Base-by-base conservation (phyloP, 768 basidiomycete genomes). In the Suillus paluster region DNA sequence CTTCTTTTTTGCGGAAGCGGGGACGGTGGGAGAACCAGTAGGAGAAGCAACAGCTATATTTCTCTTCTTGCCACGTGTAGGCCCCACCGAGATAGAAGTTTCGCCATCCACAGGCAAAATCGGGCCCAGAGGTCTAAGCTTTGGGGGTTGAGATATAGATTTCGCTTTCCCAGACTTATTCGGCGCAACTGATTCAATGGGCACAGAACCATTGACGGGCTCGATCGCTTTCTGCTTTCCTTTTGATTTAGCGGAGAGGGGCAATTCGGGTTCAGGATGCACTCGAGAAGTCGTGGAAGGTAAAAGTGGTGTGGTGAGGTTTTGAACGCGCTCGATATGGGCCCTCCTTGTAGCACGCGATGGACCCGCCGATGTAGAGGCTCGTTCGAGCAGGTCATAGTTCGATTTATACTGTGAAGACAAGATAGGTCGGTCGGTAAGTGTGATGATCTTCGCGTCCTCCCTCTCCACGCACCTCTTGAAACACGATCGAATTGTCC, bases 401-500 rank as follows among this genome's bases (percentile, higher is more conserved):
- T 80, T 76, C 9, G 83, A 67, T 73, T 90, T 88, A 69, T 83
- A 91, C 87, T 90, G 62, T 11, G 60, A 21, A 64, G 38, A 58
- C 59, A 14, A 54, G 49, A 54, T 61, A n/a, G 56, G 52, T 60
- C 45, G 14, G 5, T 57, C 30, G 59, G 56, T 25, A 60, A 67
- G 53, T 27, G 33, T 42, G 61, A 41, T n/a, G 12, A n/a, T 59
- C 19, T 23, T 7, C 27, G n/a, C 44, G 15, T 41, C 41, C 30
- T 54, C 45, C 36, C 44, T 60, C 25, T 23, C 17, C 15, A 78
- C 85, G 55, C 63, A 94, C 94, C 76, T 90, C 81, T 65, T 83
- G 81, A 68, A 90, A 95, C n/a, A 91, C 91, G 33, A 76, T 73
- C 14, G 88, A 86, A 36, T 84, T 84, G 65, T 96, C 93, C 57